Evolutionary conservation across 2,329 filamentous ascomycete genomes (phyloP), one percentile per base, ranked within the genome.

Genomic region (Westerdykella sp.): DNA sequence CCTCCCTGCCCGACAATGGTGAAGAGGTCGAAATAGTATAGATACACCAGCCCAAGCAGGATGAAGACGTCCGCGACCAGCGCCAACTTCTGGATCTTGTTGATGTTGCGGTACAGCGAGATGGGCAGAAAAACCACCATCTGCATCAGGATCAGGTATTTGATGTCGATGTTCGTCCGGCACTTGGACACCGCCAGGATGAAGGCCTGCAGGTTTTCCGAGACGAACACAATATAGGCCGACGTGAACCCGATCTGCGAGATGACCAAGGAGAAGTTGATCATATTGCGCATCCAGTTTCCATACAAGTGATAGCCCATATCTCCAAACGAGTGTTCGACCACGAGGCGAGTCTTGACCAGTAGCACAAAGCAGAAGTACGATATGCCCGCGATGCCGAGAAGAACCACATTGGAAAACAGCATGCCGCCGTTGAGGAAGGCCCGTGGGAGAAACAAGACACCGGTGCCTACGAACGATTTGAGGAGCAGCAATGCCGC

Each of bases 301-400:
- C 93, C 93, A 64, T 93, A 98, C 13, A 98, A 76, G 37, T 87
- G 82, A 39, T 87, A 89, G 41, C 94, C 93, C 70, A 98, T 95
- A 60, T 97, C 93, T 67, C 93, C 93, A 69, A 97, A 98, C 1
- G 93, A 97, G n/a, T 87, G 89, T 39, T 90, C 84, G 22, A 97
- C 80, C 62, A 81, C 85, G 39, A 95, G 73, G 28, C 93, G 84
- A 2, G 89, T 93, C 46, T 84, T 84, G 49, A 96, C 89, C 25
- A 98, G 78, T 12, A 98, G 76, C 34, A 98, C 89, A 69, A 98
- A 98, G 71, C 90, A 96, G 73, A 96, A 95, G 70, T 95, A 98
- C 64, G 90, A 96, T 46, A 98, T 74, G 2, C 79, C 73, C 6
- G 93, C 90, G 13, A 98, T 87, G 32, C 76, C 78, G 16, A 98